Evolutionary conservation across 1,284 basidiomycete species (phyloP).

Genomic region (Schizophyllum amplum): DNA sequence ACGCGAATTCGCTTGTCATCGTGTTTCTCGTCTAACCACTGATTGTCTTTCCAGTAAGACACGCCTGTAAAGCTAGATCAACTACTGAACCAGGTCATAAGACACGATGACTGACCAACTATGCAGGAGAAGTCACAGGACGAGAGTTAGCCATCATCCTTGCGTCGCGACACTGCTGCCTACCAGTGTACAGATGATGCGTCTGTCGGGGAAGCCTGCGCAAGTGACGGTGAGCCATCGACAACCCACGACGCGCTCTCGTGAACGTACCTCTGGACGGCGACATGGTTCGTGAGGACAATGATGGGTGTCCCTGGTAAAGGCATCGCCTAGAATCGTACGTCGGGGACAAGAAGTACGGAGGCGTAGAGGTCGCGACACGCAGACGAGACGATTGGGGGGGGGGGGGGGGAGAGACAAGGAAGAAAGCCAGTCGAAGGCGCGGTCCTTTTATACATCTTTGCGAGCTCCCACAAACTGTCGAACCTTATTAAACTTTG

Average conservation of each 20-base stretch:
- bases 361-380: conserved; percentile 11
- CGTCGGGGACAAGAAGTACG: neutral
- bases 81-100: neutral
- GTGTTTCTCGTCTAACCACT: neutral
- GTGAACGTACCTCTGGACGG: neutral
- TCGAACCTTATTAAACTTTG: neutral
- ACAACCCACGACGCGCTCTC: neutral
- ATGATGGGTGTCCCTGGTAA: neutral
- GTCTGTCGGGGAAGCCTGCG: conserved; percentile 19
- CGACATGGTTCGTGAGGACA: neutral
- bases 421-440: neutral
- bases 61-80: neutral
- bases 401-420: neutral
- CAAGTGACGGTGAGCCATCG: conserved; percentile 17
- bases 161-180: conserved; percentile 8
- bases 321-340: conserved; percentile 16
- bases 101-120: conserved; percentile 6
- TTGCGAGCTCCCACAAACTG: neutral
- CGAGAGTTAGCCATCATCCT: conserved; percentile 2
- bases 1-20: conserved; percentile 9
- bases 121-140: neutral
- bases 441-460: neutral
- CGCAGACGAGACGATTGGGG: neutral
- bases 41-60: conserved; percentile 1
- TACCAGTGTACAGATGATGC: conserved; percentile 33